Percentiles rank a stretch among this genome's conserved stretches.
Evolutionary conservation across 768 basidiomycete species (phyloP).

Genomic region (Solioccasus polychromus): DNA sequence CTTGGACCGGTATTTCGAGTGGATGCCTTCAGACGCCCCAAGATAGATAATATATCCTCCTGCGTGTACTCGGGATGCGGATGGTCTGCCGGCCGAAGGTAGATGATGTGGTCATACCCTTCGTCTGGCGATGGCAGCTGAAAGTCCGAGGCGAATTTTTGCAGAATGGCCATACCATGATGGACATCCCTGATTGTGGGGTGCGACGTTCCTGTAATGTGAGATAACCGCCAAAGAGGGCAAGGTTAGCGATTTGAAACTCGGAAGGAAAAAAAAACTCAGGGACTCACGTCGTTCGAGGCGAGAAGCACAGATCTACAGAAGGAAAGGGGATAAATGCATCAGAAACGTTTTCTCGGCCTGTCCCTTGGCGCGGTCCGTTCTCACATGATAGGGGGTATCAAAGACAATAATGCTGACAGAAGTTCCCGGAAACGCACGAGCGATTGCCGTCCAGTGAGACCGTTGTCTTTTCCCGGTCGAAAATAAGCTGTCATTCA

Average conservation of each 20-base stretch:
- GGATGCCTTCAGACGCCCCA: constrained; percentile 44
- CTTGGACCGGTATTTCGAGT: constrained; percentile 16
- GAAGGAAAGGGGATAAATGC: constrained; percentile 16
- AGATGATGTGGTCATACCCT: constrained; percentile 60
- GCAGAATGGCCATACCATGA: constrained; percentile 58
- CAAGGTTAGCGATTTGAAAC: constrained; percentile 8
- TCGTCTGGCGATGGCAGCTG: constrained; percentile 53
- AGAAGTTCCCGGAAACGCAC: constrained; percentile 56
- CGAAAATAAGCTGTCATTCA: constrained; percentile 2
- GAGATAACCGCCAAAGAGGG: constrained; percentile 8
- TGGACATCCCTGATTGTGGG: constrained; percentile 70
- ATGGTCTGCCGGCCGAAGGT: constrained; percentile 36
- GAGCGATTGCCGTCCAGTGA: constrained; percentile 74
- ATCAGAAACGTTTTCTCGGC: constrained; percentile 11
- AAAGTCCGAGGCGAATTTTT: constrained; percentile 63
- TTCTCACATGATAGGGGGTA: constrained; percentile 67
- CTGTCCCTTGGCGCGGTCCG: constrained; percentile 2
- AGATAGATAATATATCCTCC: constrained; percentile 49
- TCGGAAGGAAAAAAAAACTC: background rate
- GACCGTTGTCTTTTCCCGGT: constrained; percentile 53
- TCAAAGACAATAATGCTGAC: constrained; percentile 79
- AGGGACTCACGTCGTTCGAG: constrained; percentile 53
- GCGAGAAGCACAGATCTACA: constrained; percentile 60
- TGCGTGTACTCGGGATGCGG: constrained; percentile 46
- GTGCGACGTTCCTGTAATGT: constrained; percentile 57